Base-by-base conservation (phyloP, 2,329 filamentous ascomycete genomes). In the Penicillium sp. region DNA sequence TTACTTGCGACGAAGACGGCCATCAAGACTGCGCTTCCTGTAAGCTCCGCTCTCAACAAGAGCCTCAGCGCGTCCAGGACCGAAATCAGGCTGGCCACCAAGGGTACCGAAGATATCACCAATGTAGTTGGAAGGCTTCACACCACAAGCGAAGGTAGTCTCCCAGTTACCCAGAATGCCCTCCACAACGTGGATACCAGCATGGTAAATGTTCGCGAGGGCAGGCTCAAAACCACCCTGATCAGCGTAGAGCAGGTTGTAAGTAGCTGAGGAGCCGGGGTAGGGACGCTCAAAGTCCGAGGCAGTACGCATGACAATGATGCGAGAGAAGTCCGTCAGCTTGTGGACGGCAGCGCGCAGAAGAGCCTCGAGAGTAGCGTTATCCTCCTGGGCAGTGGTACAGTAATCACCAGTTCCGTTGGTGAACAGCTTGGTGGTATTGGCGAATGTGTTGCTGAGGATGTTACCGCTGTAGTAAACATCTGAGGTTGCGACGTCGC, bases 201-300 rank as follows among this genome's bases (percentile, higher is more conserved):
- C 87, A 5, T 79, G 73, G 71, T 84, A 90, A 44, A 90, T 80
- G 68, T 90, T 91, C 56, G 81, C 68, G 18, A 89, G 74, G 2
- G 87, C 82, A 27, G 86, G 82, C 27, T 73, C 70, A 66, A 88
- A 89, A 4, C 82, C 86, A 46, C 86, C 87, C 67, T 88, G 84
- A 40, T 87, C 73, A 0, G 79, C 73, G 40, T 81, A 78, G 37
- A 84, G 78, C 8, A 90, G 77, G 64, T 89, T 87, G 35, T 85
- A 77, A 20, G 80, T 78, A 8, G 83, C 79, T 0, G 80, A 77
- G 7, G 82, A 70, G 11, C 81, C 82, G 0, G 82, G 81, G 23
- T 84, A 86, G 0, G 86, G 86, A 6, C 88, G 82, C 68, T 90
- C 88, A 66, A 90, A 90, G 73, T 90, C 84, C 9, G 85, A 87